Base-by-base conservation (phyloP, 2,329 filamentous ascomycete genomes). In the Penicillium sp. region DNA sequence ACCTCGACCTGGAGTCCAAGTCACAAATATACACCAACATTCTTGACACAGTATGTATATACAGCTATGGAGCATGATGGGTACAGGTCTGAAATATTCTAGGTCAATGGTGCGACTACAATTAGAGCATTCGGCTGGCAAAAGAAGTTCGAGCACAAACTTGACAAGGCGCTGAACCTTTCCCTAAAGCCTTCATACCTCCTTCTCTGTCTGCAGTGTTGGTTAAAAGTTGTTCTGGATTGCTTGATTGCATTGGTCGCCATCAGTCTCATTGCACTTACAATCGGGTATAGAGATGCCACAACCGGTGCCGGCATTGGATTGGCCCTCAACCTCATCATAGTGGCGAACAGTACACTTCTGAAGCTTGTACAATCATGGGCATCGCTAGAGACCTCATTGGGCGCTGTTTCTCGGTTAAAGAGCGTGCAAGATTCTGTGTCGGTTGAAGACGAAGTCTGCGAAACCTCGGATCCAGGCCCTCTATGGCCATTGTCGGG, bases 181-280 rank as follows among this genome's bases (percentile, higher is more conserved):
- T 50, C 46, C 14, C 53, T 50, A 43, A 55, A 43, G 26, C 53
- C 45, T 21, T 43, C 44, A n/a, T 55, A 55, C 21, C 47, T 55
- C n/a, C 46, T 55, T 16, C 33, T 50, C 3, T 50, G 53, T 39
- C 37, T 50, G 29, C 53, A 50, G 19, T 44, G 53, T 19, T 55
- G 45, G 53, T 25, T 55, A 6, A 55, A 55, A 11, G 33, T 58
- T 13, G 33, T 39, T 4, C 1, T 26, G 3, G 23, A 48, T 10
- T 49, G 49, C 19, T 42, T 37, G 35, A 37, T 37, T 3, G 35
- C 35, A 19, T 37, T n/a, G 16, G 19, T 37, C 6, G 35, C 35
- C 6, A 37, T 37, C 35, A 37, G 16, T n/a, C 35, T 37, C 7
- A 37, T 37, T 37, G 35, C 35, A 10, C 16, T 37, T 16, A 19